Base-by-base conservation (phyloP, 306 rosid genomes). In the Vigna reflexopilosa region DNA sequence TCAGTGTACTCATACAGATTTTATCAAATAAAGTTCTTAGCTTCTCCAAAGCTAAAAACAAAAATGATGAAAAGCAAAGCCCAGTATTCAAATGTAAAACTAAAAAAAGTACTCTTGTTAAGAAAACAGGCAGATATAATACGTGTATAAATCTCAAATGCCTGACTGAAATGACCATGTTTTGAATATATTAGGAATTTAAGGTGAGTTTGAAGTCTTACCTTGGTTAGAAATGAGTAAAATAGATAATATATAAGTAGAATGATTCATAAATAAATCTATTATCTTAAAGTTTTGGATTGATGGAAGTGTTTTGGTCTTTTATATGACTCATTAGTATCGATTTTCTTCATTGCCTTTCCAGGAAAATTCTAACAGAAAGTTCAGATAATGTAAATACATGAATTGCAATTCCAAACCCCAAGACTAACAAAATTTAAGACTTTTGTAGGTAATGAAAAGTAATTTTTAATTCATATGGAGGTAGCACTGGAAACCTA, bases 371-470 rank as follows among this genome's bases (percentile, higher is more conserved):
- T 4, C 34, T 30, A 30, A 30, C 5, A 30, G 34, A 30, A 30
- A 16, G 38, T 55, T 38, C 54, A 72, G 67, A 32, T 40, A 56
- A 20, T 19, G 22, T 26, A 13, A 68, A 45, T 20, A 49, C 38
- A 67, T 20, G 73, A 7, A 34, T 40, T 42, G 40, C 67, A 73
- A 24, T 56, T 73, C 26, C 67, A 73, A 72, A 57, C 7, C 66
- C 38, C 22, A 6, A 19, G 65, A 19, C 28, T 51, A 38, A 51
- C 19, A 8, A 1, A 64, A 63, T 8, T 74, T 76, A 57, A 45
- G 24, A 48, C 16, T 61, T 48, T 79, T 49, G 17, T n/a, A 9
- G 5, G 8, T 19, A 28, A 59, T 59, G 40, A 28, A 28, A 59
- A 19, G 66, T 13, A 28, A 28, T 26, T 13, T 38, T 22, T 50